Percentiles rank a stretch among this genome's conserved stretches.
These are phyloP conservation scores for Termitomyces sp. DNA, from an alignment of 768 basidiomycete species.

Conservation along the genomic window DNA sequence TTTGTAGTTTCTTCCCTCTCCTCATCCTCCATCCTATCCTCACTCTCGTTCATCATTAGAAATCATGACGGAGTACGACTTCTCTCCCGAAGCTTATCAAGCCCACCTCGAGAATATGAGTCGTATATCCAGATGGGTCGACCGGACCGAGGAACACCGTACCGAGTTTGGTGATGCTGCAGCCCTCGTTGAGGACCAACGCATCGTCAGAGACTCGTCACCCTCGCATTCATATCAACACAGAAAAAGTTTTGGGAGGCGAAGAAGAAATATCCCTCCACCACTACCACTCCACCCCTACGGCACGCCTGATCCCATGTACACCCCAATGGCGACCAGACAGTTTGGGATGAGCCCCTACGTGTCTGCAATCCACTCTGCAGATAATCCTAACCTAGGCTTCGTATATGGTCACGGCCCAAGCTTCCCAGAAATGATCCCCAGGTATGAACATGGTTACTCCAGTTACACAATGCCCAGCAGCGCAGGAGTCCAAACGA, in stretches of 20 bases:
- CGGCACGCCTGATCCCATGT: conserved; percentile 6
- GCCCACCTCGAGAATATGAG: conserved; percentile 17
- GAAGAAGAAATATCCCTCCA: conserved; percentile 10
- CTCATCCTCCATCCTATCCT: neutral
- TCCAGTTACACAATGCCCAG: neutral
- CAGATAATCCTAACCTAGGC: neutral
- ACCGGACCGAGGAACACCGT: conserved; percentile 16
- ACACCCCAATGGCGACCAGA: neutral
- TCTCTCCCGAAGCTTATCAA: conserved; percentile 19
- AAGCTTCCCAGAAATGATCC: conserved; percentile 15
- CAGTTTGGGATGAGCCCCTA: conserved; percentile 7
- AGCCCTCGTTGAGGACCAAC: conserved; percentile 11
- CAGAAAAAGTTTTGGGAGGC: conserved; percentile 1
- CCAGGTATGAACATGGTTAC: conserved; percentile 6
- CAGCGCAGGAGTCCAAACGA: conserved; percentile 7
- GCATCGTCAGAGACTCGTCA: neutral
- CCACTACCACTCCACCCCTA: conserved; percentile 10
- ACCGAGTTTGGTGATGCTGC: conserved; percentile 16
- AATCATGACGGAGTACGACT: conserved; percentile 22
- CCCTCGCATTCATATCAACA: neutral
- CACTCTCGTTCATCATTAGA: neutral
- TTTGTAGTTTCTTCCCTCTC: neutral
- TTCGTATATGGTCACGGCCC: conserved; percentile 12
- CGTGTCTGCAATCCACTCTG: conserved; percentile 6
- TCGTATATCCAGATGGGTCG: conserved; percentile 17